These are phyloP conservation scores for Russula sp. DNA, from an alignment of 768 basidiomycete species.

Conservation along the genomic window DNA sequence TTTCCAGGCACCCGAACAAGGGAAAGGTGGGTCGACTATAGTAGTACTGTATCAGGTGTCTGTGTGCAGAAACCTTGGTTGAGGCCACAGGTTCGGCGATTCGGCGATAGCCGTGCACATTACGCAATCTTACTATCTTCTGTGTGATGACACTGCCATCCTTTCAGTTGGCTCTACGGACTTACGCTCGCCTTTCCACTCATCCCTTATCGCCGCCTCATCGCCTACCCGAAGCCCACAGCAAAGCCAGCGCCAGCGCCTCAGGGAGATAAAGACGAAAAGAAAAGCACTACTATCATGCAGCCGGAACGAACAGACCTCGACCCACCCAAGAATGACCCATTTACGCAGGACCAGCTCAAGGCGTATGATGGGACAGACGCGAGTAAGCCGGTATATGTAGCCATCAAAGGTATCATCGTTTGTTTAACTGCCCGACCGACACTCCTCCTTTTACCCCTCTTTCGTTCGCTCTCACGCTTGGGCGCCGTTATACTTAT, in stretches of 20 bases:
- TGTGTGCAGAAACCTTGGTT: too few relatives aligned
- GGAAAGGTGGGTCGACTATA: too few relatives aligned
- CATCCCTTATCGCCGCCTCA: conserved; percentile 31
- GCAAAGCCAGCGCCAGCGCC: conserved; percentile 10
- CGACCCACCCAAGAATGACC: conserved; percentile 71
- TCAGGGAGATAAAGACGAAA: conserved; percentile 25
- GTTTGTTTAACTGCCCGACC: background rate
- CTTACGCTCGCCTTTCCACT: conserved; percentile 38
- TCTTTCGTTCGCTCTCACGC: background rate
- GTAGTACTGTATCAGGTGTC: too few relatives aligned
- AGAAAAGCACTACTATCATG: conserved; percentile 59
- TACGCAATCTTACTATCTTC: background rate
- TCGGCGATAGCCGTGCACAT: conserved; percentile 6
- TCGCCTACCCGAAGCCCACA: conserved; percentile 16
- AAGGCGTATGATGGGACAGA: conserved; percentile 69
- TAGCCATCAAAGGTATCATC: conserved; percentile 82
- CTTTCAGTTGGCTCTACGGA: conserved; percentile 26
- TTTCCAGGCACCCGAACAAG: background rate
- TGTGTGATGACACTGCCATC: background rate
- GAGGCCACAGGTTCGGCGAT: too few relatives aligned
- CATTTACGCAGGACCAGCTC: conserved; percentile 68
- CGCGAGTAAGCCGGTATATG: conserved; percentile 69
- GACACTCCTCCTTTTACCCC: background rate
- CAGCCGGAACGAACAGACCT: conserved; percentile 60
- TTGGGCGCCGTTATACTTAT: background rate